Evolutionary conservation across 768 basidiomycete genomes (phyloP).

Genomic region (Trametes cubensis): DNA sequence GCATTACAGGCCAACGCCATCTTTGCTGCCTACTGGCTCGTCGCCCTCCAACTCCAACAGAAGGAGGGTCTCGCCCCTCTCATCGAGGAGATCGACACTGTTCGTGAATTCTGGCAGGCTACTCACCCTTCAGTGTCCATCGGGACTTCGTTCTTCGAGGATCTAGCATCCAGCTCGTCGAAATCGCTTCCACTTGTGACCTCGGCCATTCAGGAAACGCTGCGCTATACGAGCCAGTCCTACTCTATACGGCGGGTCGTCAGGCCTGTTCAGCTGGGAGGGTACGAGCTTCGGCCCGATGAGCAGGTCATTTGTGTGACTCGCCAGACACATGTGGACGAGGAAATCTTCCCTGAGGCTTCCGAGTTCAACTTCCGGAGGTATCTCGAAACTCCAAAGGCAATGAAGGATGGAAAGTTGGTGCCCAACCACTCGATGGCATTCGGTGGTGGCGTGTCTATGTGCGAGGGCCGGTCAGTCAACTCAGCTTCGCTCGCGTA

Average conservation of each 20-base stretch:
- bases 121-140: slow-evolving; percentile 18
- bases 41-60: slow-evolving; percentile 25
- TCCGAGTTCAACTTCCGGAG: slow-evolving; percentile 20
- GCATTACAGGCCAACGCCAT: slow-evolving; percentile 31
- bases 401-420: slow-evolving; percentile 21
- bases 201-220: slow-evolving; percentile 31
- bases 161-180: background rate
- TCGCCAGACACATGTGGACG: slow-evolving; percentile 24
- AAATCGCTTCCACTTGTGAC: slow-evolving; percentile 25
- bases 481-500: background rate
- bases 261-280: slow-evolving; percentile 22
- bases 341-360: slow-evolving; percentile 24
- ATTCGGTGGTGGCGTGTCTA: slow-evolving; percentile 34
- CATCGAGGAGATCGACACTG: slow-evolving; percentile 25
- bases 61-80: slow-evolving; percentile 27
- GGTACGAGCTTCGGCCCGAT: slow-evolving; percentile 22
- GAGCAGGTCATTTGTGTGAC: slow-evolving; percentile 28
- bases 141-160: slow-evolving; percentile 17
- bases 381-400: slow-evolving; percentile 18
- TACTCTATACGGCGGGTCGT: slow-evolving; percentile 28
- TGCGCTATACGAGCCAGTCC: slow-evolving; percentile 26
- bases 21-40: slow-evolving; percentile 28
- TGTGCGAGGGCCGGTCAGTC: slow-evolving; percentile 32
- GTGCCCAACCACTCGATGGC: slow-evolving; percentile 28
- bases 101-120: slow-evolving; percentile 13